These are phyloP conservation scores for Lanmaoa pseudosensibilis DNA, from an alignment of 768 basidiomycete species.

Conservation along the genomic window DNA sequence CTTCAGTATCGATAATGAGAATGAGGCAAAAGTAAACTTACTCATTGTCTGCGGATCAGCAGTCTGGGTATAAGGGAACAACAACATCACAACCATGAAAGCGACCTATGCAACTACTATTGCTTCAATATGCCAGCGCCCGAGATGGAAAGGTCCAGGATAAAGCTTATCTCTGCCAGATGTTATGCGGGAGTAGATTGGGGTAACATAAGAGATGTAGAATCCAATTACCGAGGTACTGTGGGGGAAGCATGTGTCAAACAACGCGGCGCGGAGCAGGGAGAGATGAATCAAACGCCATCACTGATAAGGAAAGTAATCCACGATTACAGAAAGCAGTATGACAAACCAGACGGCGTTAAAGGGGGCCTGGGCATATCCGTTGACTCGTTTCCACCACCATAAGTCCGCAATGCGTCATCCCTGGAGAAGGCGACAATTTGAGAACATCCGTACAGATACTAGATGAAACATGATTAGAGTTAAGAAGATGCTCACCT, in stretches of 20 bases:
- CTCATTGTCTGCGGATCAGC: constrained; percentile 31
- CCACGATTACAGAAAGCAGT: too few species aligned
- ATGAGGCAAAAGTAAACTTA: constrained; percentile 14
- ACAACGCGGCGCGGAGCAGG: background rate
- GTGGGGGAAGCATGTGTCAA: background rate
- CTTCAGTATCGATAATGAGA: background rate
- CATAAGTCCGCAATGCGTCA: too few species aligned
- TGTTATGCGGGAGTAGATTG: constrained; percentile 39
- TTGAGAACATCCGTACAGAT: too few species aligned
- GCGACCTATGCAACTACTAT: constrained; percentile 31
- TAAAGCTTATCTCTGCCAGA: constrained; percentile 32
- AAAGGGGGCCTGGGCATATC: too few species aligned
- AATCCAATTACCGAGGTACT: constrained; percentile 37
- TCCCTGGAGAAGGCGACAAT: too few species aligned
- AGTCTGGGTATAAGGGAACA: constrained; percentile 32
- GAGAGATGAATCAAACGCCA: constrained; percentile 31
- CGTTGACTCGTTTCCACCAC: too few species aligned
- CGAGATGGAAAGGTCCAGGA: constrained; percentile 36
- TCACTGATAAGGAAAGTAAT: constrained; percentile 33
- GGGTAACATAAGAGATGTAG: constrained; percentile 40
- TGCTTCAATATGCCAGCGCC: constrained; percentile 30
- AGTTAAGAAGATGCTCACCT: too few species aligned
- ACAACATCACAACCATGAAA: constrained; percentile 35
- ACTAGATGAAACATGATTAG: too few species aligned
- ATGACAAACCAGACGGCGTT: too few species aligned